A percentile compares a stretch with the other conserved stretches of the same genome.
Conservation (phyloP, 2,329 filamentous ascomycete species). For the Fusarium sp. region DNA sequence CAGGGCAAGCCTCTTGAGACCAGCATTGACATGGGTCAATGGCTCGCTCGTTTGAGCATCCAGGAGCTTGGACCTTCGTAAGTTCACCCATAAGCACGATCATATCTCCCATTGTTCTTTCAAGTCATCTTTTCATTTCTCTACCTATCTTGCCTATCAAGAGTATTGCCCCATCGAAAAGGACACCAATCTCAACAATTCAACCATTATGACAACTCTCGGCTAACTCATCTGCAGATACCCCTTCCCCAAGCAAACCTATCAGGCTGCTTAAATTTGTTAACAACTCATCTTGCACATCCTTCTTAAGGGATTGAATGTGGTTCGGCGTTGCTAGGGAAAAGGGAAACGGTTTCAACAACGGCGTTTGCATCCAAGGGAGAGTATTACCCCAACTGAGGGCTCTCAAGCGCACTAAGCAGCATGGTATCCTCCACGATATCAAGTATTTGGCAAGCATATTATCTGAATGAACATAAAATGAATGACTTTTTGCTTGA, state of each 20-base stretch:
- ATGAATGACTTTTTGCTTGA: constrained; percentile 42
- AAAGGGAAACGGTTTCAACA: constrained; percentile 65
- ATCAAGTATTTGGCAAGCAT: constrained; percentile 47
- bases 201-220: constrained; percentile 11
- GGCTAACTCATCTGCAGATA: constrained; percentile 63
- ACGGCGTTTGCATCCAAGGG: constrained; percentile 58
- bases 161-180: constrained; percentile 18
- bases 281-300: constrained; percentile 43
- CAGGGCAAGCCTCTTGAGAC: constrained; percentile 83
- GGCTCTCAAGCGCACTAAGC: constrained; percentile 50
- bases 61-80: constrained; percentile 96
- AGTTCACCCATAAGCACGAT: constrained; percentile 56
- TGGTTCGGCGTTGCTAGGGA: constrained; percentile 57
- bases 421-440: constrained; percentile 58
- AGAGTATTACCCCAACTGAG: constrained; percentile 43
- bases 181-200: constrained; percentile 21
- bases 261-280: constrained; percentile 60
- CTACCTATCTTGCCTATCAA: constrained; percentile 35
- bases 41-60: constrained; percentile 93
- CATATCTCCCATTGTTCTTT: constrained; percentile 11
- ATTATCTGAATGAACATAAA: constrained; percentile 45
- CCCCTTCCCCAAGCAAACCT: constrained; percentile 85
- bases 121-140: constrained; percentile 27
- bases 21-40: constrained; percentile 91
- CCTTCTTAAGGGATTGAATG: constrained; percentile 42